These are phyloP conservation scores for Pogostemon cablin DNA, from an alignment of 257 asterid species.

Conservation along the genomic window DNA sequence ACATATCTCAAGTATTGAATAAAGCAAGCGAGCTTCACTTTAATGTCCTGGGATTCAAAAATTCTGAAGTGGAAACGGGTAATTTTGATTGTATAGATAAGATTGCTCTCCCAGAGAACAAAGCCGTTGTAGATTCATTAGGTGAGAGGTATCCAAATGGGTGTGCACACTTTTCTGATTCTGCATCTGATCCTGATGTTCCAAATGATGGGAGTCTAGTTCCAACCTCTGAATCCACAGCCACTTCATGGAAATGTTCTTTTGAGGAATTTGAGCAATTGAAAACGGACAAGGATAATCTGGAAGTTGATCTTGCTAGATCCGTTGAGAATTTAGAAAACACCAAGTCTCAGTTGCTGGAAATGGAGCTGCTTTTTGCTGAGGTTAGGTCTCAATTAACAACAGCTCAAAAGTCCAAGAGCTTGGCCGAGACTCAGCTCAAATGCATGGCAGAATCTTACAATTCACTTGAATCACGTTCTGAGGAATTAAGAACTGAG, in stretches of 20 bases:
- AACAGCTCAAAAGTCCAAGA: constrained; percentile 72
- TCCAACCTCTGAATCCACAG: constrained; percentile 72
- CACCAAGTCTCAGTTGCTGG: constrained; percentile 64
- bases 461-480: constrained; percentile 74
- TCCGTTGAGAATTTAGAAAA: constrained; percentile 59
- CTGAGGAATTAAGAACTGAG: constrained; percentile 75
- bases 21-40: constrained; percentile 74
- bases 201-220: constrained; percentile 76
- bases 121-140: constrained; percentile 47
- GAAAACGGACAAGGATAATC: constrained; percentile 72
- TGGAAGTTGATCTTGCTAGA: constrained; percentile 63
- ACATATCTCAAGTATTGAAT: constrained; percentile 64
- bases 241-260: constrained; percentile 75
- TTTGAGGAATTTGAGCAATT: constrained; percentile 83
- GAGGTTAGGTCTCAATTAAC: constrained; percentile 81
- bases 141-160: constrained; percentile 62
- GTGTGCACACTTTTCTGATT: constrained; percentile 69
- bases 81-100: constrained; percentile 86
- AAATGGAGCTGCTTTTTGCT: constrained; percentile 71
- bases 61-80: constrained; percentile 70
- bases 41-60: constrained; percentile 67
- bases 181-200: constrained; percentile 77
- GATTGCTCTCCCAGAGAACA: constrained; percentile 86
- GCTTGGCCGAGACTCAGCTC: constrained; percentile 95
- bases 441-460: constrained; percentile 98